These are phyloP conservation scores for Chrysosporium queenslandicum DNA, from an alignment of 2,329 filamentous ascomycete genomes.

Conservation along the genomic window DNA sequence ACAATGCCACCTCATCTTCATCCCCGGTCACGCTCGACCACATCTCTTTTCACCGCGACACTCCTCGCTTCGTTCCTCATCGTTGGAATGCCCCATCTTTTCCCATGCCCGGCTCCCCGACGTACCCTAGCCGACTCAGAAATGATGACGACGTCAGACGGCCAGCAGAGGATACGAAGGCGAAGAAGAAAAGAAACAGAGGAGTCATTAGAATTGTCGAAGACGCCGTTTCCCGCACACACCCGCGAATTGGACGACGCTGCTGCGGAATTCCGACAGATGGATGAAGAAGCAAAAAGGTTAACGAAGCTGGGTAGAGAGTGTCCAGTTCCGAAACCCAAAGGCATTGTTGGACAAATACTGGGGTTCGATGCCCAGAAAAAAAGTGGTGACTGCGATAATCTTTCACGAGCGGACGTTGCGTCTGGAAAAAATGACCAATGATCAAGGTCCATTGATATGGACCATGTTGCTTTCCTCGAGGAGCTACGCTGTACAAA, in stretches of 20 bases:
- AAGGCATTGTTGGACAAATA: slow-evolving; percentile 64
- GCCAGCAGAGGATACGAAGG: slow-evolving; percentile 31
- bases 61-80: slow-evolving; percentile 83
- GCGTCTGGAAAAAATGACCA: neutral
- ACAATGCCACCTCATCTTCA: slow-evolving; percentile 76
- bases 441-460: neutral
- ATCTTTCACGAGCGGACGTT: neutral
- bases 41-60: slow-evolving; percentile 89
- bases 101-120: slow-evolving; percentile 81
- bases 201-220: neutral
- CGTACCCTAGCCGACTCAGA: slow-evolving; percentile 62
- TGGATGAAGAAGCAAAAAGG: slow-evolving; percentile 33
- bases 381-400: neutral
- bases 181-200: slow-evolving; percentile 26
- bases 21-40: slow-evolving; percentile 85
- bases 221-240: neutral
- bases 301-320: slow-evolving; percentile 50
- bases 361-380: slow-evolving; percentile 51
- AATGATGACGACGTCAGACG: slow-evolving; percentile 34
- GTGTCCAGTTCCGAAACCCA: slow-evolving; percentile 87
- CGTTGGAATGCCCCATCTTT: slow-evolving; percentile 76
- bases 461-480: no score
- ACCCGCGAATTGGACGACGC: slow-evolving; percentile 24
- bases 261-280: slow-evolving; percentile 36
- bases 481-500: neutral